Evolutionary conservation across 495 filamentous ascomycete genomes (phyloP).

Genomic region (Penicillium pancosmium): DNA sequence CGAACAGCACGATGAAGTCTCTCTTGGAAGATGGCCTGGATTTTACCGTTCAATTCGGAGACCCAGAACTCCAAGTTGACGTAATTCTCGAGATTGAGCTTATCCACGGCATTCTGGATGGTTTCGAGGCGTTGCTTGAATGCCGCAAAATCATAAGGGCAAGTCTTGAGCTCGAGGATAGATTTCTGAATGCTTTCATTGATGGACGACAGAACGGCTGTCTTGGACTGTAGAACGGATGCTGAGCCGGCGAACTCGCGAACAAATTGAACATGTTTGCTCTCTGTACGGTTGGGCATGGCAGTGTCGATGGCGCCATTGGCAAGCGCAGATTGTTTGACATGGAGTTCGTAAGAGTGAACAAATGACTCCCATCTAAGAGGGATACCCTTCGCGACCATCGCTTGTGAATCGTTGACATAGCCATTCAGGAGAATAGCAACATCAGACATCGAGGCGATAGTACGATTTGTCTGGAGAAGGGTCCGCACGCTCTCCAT

Average conservation of each 20-base stretch:
- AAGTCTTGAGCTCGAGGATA: conserved; percentile 78
- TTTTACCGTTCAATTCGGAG: conserved; percentile 75
- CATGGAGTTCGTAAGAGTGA: conserved; percentile 89
- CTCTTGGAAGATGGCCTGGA: conserved; percentile 73
- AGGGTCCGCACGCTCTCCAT: conserved; percentile 96
- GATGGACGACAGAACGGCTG: conserved; percentile 72
- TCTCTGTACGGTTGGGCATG: conserved; percentile 66
- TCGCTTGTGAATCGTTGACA: conserved; percentile 78
- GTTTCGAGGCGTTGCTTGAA: conserved; percentile 80
- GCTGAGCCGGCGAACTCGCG: conserved; percentile 86
- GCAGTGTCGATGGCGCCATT: conserved; percentile 61
- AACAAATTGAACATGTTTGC: conserved; percentile 94
- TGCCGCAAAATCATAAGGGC: conserved; percentile 72
- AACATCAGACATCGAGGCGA: conserved; percentile 81
- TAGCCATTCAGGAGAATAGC: conserved; percentile 87
- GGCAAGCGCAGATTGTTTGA: conserved; percentile 68
- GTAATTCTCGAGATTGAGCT: conserved; percentile 93
- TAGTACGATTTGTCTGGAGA: conserved; percentile 80
- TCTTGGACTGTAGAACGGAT: conserved; percentile 84
- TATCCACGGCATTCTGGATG: conserved; percentile 89
- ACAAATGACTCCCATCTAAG: conserved; percentile 97
- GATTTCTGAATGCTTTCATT: conserved; percentile 83
- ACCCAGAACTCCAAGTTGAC: conserved; percentile 92
- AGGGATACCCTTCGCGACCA: conserved; percentile 83
- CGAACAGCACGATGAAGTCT: conserved; percentile 79